Evolutionary conservation across 2,329 filamentous ascomycete species (phyloP), one percentile per base, ranked within the genome.

Genomic region (Aspergillus flavus): DNA sequence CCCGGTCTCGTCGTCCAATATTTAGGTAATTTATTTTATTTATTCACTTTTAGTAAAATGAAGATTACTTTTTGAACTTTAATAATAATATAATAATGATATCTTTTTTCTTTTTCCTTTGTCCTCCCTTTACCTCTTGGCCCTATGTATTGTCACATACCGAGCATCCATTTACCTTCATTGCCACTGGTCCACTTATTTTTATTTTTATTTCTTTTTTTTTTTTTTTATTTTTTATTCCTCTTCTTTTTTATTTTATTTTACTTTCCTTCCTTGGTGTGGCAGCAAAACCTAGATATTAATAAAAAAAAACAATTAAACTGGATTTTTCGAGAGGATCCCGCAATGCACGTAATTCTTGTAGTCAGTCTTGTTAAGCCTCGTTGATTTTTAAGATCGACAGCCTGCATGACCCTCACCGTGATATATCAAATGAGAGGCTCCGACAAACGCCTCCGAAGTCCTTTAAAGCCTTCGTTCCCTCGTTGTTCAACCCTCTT

Each of bases 351-450:
- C 63, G 69, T 72, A 72, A 75, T 71, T 64, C 67, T 55, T 34
- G 55, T 68, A 60, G 64, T 70, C 30, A 72, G 68, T 66, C 62
- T 63, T 69, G 69, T 73, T 71, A 76, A 77, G 72, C 74, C 76
- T 75, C 69, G 70, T 75, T 68, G 72, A 74, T 74, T 74, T 74
- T 64, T 71, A 73, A 72, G 78, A 80, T 80, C 77, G 76, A 78
- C 77, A 71, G 69, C 74, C 75, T 80, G 78, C 78, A 80, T 80
- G 78, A 80, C 78, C 75, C 73, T 71, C 73, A 71, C 71, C 73
- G 72, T 73, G 73, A 73, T 73, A 76, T 78, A 78, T 79, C 78
- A 79, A 80, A 80, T 80, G 76, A 77, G 76, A 80, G 72, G 66
- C 74, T 71, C 73, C 75, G 74, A 65, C 77, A 68, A 69, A 68